phyloP scores from a whole-genome alignment of 2,329 filamentous ascomycete genomes.

The Volutella citrinella region DNA sequence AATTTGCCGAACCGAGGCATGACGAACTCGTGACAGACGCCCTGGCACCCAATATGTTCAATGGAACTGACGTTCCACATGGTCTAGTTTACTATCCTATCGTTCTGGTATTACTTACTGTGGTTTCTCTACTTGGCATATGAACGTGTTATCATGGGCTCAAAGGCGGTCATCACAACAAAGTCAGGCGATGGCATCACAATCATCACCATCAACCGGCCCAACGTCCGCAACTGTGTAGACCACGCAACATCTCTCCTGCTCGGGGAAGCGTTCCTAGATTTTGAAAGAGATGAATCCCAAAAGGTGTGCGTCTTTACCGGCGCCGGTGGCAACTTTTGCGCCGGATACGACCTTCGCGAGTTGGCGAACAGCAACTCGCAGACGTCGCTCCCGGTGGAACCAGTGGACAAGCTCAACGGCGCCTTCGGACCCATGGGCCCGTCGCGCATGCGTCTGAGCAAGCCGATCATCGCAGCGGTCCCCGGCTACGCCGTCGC shows the following conservation, averaged over 20 bases:
- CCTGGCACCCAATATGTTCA: too few species aligned
- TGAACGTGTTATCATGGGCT: too few species aligned
- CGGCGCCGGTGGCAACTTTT: conserved; percentile 46
- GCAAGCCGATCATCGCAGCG: conserved; percentile 51
- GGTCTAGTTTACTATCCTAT: too few species aligned
- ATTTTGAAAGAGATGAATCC: conserved; percentile 45
- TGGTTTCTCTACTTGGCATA: too few species aligned
- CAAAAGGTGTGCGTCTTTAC: conserved; percentile 53
- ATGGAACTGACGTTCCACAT: too few species aligned
- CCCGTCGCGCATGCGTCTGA: conserved; percentile 45
- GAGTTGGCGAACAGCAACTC: conserved; percentile 26
- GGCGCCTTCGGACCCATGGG: conserved; percentile 51
- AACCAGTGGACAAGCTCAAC: conserved; percentile 18
- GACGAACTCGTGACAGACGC: too few species aligned
- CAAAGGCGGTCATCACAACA: conserved; percentile 15
- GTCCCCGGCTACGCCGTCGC: conserved; percentile 53
- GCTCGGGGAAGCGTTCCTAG: conserved; percentile 45
- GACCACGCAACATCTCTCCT: conserved; percentile 44
- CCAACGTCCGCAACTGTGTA: conserved; percentile 49
- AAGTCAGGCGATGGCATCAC: conserved; percentile 42
- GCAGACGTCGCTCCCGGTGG: conserved; percentile 6
- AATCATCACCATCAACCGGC: conserved; percentile 53
- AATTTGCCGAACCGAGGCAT: too few species aligned
- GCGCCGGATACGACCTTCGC: conserved; percentile 51
- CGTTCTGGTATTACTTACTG: too few species aligned